Percentiles rank a stretch among this genome's conserved stretches.
phyloP scores from a whole-genome alignment of 805 yeast species.

The Saturnispora diversa region DNA sequence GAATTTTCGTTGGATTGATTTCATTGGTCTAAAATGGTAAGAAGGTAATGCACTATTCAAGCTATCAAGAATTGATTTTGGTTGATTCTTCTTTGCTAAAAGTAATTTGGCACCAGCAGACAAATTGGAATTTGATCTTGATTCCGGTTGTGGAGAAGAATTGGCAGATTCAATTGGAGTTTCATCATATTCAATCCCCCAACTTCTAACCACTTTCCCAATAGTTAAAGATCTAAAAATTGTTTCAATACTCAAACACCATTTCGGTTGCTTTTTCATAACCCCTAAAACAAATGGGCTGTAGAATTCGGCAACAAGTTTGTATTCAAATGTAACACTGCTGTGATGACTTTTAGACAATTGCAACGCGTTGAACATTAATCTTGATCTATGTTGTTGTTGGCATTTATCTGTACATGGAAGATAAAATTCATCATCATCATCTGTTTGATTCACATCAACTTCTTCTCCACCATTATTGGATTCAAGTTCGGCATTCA shows the following conservation, averaged over 20 bases:
- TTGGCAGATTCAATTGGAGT: neutral
- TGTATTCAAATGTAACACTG: slow-evolving; percentile 20
- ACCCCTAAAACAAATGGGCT: slow-evolving; percentile 39
- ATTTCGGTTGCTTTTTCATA: slow-evolving; percentile 47
- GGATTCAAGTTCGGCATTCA: neutral
- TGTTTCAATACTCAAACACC: slow-evolving; percentile 63
- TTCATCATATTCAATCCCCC: slow-evolving; percentile 9
- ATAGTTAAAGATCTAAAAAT: slow-evolving; percentile 29
- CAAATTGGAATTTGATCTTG: neutral
- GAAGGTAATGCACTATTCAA: slow-evolving; percentile 33
- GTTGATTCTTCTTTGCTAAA: slow-evolving; percentile 2
- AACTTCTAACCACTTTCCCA: slow-evolving; percentile 8
- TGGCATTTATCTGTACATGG: slow-evolving; percentile 70
- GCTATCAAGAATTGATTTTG: slow-evolving; percentile 4
- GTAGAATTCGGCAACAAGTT: slow-evolving; percentile 32
- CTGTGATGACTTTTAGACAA: slow-evolving; percentile 14
- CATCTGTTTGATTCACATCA: neutral
- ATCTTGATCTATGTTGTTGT: slow-evolving; percentile 47
- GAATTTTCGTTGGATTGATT: slow-evolving; percentile 56
- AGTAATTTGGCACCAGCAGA: slow-evolving; percentile 7
- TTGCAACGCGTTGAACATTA: slow-evolving; percentile 55
- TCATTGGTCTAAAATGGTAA: slow-evolving; percentile 69
- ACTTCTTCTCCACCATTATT: neutral
- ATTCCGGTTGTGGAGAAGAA: neutral
- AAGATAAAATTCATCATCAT: slow-evolving; percentile 16